Percentiles rank a stretch among this genome's conserved stretches.
These are phyloP conservation scores for Cystobasidium onofrii DNA, from an alignment of 768 basidiomycete species.

Conservation along the genomic window DNA sequence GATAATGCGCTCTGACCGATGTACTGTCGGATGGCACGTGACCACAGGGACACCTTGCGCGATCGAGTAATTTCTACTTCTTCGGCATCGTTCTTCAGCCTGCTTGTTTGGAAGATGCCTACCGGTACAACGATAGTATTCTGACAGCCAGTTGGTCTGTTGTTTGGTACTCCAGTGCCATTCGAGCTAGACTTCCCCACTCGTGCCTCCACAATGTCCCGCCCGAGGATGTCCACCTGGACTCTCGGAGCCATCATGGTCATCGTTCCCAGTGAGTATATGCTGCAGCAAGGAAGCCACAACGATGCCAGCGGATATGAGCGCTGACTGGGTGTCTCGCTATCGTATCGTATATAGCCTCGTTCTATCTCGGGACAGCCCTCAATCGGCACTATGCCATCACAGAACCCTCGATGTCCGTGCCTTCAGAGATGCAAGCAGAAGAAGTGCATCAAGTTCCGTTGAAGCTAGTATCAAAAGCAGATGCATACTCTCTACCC, in stretches of 20 bases:
- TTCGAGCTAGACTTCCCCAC: too few species aligned
- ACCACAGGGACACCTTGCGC: too few species aligned
- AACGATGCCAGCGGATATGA: too few species aligned
- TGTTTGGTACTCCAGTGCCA: too few species aligned
- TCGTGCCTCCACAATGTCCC: not conserved
- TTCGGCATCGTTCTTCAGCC: too few species aligned
- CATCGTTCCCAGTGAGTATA: not conserved
- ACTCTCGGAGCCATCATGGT: conserved; percentile 8
- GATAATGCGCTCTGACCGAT: too few species aligned
- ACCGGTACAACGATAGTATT: too few species aligned
- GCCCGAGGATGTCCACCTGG: not conserved
- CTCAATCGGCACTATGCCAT: not conserved
- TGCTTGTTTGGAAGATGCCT: too few species aligned
- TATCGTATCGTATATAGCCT: not conserved
- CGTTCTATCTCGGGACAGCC: not conserved
- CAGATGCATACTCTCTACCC: not conserved
- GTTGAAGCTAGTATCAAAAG: not conserved
- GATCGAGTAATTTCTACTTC: too few species aligned
- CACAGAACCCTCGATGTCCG: not conserved
- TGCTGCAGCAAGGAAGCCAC: too few species aligned
- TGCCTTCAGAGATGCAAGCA: not conserved
- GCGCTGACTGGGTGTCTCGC: not conserved
- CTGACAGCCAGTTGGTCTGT: too few species aligned
- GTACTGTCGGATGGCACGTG: too few species aligned
- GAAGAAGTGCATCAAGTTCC: not conserved